Base-by-base conservation (phyloP, 352 stramenopile species). In the Phytophthora sp. region DNA sequence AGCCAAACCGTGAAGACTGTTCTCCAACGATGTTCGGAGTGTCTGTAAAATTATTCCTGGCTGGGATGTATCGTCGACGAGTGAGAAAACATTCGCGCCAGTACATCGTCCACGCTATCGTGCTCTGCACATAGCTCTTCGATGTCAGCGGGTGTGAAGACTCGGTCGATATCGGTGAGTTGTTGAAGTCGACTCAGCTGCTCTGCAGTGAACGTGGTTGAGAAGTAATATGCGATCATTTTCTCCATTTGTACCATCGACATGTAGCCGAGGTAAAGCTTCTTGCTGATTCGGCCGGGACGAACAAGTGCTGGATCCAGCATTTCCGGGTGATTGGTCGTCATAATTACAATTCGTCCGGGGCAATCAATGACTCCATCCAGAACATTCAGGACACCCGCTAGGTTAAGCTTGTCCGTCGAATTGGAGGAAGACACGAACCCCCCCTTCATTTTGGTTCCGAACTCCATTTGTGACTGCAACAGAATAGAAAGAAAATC, bases 371-470 rank as follows among this genome's bases (percentile, higher is more conserved):
- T 85, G 10, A 95, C 84, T 17, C 93, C 93, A 66, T 98, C 93
- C 9, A 98, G 65, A 1, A 95, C 88, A 51, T 98, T 97, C 2
- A 98, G 60, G n/a, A 98, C 66, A 1, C 91, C 89, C 7, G 81
- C 69, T 8, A 97, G 69, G 45, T 88, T 95, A 17, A 97, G 74
- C 73, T 92, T 83, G 59, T 87, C 66, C 10, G 62, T 69, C 31
- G 58, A 56, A 31, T 77, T 71, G 26, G 35, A 54, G 5, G 48
- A 52, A 11, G 50, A 51, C 32, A 95, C 74, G 82, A 88, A 23
- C 2, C 57, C 57, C 30, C 57, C 57, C 20, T 66, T 66, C 49
- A 55, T 42, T 23, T 61, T 66, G 7, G 57, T 49, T 7, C 71
- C 44, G n/a, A 72, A 64, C 27, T 78, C 60, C 20, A 51, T 45